phyloP scores from a whole-genome alignment of 768 basidiomycete species.

The Porphyrellus cyaneotinctus region DNA sequence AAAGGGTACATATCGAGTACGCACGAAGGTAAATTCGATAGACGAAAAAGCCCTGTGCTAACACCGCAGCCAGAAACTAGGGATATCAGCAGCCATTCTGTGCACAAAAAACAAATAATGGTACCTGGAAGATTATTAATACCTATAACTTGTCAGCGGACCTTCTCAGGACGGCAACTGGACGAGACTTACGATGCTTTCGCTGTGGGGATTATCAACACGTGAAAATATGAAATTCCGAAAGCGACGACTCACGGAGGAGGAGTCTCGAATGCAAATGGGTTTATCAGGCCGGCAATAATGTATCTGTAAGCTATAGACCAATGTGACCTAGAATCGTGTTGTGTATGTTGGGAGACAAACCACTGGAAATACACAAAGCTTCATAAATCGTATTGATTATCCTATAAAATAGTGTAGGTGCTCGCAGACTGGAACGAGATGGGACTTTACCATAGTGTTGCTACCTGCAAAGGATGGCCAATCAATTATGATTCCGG shows the following conservation, averaged over 20 bases:
- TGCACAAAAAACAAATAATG: background rate
- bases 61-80: slow-evolving; percentile 1
- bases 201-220: slow-evolving; percentile 1
- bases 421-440: fast-evolving
- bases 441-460: background rate
- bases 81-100: background rate
- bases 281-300: background rate
- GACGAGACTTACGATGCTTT: slow-evolving; percentile 8
- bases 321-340: background rate
- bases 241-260: slow-evolving; percentile 5
- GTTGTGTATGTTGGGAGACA: background rate
- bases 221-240: background rate
- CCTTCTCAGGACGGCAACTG: background rate
- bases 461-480: background rate
- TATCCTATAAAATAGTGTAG: background rate
- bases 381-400: slow-evolving; percentile 9
- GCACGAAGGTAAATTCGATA: slow-evolving; percentile 7
- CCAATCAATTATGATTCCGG: background rate
- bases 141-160: background rate
- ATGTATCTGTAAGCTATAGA: slow-evolving; percentile 3
- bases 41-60: slow-evolving; percentile 8
- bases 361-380: slow-evolving; percentile 4
- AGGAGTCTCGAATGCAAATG: no score
- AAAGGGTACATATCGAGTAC: background rate
- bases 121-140: background rate